A percentile compares a stretch with the other conserved stretches of the same genome.
phyloP scores from a whole-genome alignment of 805 yeast genomes.

The Lachancea kluyveri region DNA sequence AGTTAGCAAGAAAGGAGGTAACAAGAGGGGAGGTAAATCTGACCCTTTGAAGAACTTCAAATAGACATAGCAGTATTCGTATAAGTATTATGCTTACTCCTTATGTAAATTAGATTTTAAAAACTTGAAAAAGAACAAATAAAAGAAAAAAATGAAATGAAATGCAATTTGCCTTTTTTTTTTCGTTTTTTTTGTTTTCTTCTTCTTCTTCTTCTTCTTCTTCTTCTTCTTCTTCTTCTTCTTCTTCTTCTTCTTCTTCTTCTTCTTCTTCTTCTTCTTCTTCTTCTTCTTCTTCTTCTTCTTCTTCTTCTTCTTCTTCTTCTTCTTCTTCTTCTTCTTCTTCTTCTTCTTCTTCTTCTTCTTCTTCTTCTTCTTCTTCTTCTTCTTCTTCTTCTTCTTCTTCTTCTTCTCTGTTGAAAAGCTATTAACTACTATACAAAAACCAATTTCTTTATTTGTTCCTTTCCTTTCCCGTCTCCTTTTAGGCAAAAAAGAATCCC shows the following conservation, averaged over 20 bases:
- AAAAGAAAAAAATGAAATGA: too few species aligned
- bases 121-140: too few species aligned
- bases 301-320: background rate
- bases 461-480: too few species aligned
- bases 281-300: constrained; percentile 1
- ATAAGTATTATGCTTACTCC: constrained; percentile 10
- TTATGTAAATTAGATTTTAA: constrained; percentile 1
- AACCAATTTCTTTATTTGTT: too few species aligned
- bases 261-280: constrained; percentile 1
- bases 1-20: constrained; percentile 38
- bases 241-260: constrained; percentile 1
- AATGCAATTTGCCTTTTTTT: too few species aligned
- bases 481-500: too few species aligned
- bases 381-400: background rate
- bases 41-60: constrained; percentile 63
- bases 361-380: background rate
- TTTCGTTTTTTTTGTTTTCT: too few species aligned
- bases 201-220: too few species aligned
- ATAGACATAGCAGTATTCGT: too few species aligned
- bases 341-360: background rate
- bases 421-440: too few species aligned
- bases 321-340: background rate
- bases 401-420: background rate
- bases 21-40: constrained; percentile 38
- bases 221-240: too few species aligned